Conservation (phyloP, 2,329 filamentous ascomycete genomes). For the Whalleya microplaca region DNA sequence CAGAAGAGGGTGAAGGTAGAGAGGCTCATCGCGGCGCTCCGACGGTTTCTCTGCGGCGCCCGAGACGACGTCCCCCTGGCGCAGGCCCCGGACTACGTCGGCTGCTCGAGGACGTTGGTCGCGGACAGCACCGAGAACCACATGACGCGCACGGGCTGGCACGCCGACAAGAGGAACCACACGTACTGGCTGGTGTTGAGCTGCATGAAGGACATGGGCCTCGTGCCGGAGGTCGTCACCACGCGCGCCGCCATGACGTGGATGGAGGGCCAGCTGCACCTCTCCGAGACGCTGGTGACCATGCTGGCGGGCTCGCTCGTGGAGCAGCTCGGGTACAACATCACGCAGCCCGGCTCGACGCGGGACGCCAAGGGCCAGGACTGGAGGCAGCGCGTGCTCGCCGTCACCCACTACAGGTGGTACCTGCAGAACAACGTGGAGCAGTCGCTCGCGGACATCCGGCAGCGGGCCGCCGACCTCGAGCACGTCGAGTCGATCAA, state of each 20-base stretch:
- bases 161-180: background rate
- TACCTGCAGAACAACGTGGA: no score
- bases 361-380: no score
- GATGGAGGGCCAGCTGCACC: background rate
- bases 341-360: slow-evolving; percentile 5
- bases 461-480: no score
- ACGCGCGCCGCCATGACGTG: slow-evolving; percentile 1
- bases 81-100: background rate
- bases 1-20: background rate
- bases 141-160: background rate
- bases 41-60: background rate
- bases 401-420: no score
- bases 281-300: slow-evolving; percentile 7
- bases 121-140: background rate
- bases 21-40: background rate
- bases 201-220: slow-evolving; percentile 3
- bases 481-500: no score
- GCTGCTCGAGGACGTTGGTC: background rate
- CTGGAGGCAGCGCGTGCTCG: no score
- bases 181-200: background rate
- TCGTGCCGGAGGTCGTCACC: background rate
- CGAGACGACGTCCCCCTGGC: background rate
- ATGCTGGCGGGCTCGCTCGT: slow-evolving; percentile 6
- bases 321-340: slow-evolving; percentile 5
- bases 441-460: no score